Conservation (phyloP, 2,329 filamentous ascomycete genomes). For the Thermothelomyces thermophilus region DNA sequence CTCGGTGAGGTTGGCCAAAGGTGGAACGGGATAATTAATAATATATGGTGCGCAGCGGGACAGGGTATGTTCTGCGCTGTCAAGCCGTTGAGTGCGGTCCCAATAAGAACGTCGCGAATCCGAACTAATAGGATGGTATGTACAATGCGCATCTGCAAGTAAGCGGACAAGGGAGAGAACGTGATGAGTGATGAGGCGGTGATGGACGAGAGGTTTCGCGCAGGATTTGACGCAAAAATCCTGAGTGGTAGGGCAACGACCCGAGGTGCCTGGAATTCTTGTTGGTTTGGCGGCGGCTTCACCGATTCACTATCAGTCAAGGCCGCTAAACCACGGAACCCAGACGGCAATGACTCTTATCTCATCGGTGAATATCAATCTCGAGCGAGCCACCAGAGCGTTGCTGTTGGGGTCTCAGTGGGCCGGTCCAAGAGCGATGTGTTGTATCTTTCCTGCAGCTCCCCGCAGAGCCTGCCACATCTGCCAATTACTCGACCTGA, state of each 20-base stretch:
- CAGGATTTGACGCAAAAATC: not conserved
- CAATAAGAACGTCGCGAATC: not conserved
- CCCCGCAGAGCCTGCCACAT: conserved; percentile 1
- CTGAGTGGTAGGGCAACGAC: not conserved
- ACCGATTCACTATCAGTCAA: not conserved
- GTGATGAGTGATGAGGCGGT: not conserved
- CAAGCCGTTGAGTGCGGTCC: not conserved
- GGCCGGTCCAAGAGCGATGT: not conserved
- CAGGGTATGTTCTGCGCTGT: conserved; percentile 2
- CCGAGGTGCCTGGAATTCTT: not conserved
- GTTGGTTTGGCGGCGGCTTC: not conserved
- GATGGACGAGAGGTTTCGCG: not conserved
- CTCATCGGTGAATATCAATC: not conserved
- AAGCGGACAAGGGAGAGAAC: not conserved
- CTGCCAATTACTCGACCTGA: not conserved
- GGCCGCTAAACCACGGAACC: not conserved
- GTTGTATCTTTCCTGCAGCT: not conserved
- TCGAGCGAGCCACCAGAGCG: not conserved
- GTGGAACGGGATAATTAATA: too few species aligned
- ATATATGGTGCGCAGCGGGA: not conserved
- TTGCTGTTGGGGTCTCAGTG: not conserved
- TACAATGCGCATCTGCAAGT: conserved; percentile 1
- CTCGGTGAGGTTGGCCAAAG: too few species aligned
- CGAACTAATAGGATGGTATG: not conserved
- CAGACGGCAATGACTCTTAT: not conserved